Evolutionary conservation across 331 rosid species (phyloP), one percentile per base, ranked within the genome.

Genomic region (Erythrophleum ivorense): DNA sequence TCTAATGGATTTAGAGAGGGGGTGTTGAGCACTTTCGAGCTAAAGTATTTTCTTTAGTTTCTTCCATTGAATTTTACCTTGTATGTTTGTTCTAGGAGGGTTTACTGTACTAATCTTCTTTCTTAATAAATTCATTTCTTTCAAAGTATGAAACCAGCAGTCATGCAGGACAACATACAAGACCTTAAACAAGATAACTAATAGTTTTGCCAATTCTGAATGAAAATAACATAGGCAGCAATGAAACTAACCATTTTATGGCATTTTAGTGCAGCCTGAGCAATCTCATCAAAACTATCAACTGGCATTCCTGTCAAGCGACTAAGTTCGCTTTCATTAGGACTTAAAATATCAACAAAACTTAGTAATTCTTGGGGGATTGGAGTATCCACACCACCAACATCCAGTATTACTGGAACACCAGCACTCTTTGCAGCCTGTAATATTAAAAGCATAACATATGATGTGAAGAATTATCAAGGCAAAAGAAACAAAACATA

Each of bases 261-360:
- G 88, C 94, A 89, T 80, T 87, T 90, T 36, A 7, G 79, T 7
- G 87, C 96, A 62, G 99, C 99, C 66, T 57, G 84, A 43, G 86
- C 59, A 83, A 93, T 85, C 73, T 93, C 88, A 71, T 87, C 91
- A 84, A 93, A 93, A 63, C 89, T 93, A 78, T 84, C 90, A 1
- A 93, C 89, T 0, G 94, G 83, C 86, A 90, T 79, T 81, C 90
- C 92, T 0, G 98, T 93, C 79, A 93, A 70, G 49, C 96, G 96
- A 84, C 78, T 62, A 74, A 95, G 97, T 82, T 95, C 99, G 71
- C 76, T 85, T 91, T 95, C 98, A 84, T 95, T 95, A 8, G 99
- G 98, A 78, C 97, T 93, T 36, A 95, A 85, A 84, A 93, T 91
- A 85, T 91, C 97, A 62, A 93, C 88, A 78, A 59, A 85, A 77